These are phyloP conservation scores for Tuber umbilicatum DNA, from an alignment of 495 filamentous ascomycete genomes.

Conservation along the genomic window DNA sequence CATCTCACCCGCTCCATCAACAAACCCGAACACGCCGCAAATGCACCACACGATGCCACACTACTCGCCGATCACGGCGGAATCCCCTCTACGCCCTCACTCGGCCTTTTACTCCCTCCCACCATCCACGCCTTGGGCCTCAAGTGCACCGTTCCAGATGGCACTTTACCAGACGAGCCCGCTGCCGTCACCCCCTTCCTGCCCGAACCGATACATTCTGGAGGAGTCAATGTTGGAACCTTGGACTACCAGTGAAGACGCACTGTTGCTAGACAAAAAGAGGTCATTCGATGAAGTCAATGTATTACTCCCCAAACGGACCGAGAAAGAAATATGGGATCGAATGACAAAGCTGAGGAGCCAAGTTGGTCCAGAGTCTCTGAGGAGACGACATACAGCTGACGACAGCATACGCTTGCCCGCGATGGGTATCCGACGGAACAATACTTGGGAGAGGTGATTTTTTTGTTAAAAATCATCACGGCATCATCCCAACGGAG, in stretches of 20 bases:
- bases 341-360: conserved; percentile 39
- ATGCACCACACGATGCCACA: conserved; percentile 38
- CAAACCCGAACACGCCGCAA: conserved; percentile 37
- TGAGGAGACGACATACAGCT: conserved; percentile 4
- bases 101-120: conserved; percentile 5
- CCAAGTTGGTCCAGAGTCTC: conserved; percentile 3
- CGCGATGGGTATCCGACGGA: conserved; percentile 3
- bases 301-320: conserved; percentile 33
- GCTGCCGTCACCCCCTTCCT: conserved; percentile 40
- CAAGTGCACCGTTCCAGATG: conserved; percentile 2
- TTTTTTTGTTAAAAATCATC: not conserved
- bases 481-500: not conserved
- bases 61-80: conserved; percentile 30
- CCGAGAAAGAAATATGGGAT: conserved; percentile 39
- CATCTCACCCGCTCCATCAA: conserved; percentile 33
- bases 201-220: conserved; percentile 24
- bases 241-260: conserved; percentile 39
- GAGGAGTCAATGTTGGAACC: conserved; percentile 25
- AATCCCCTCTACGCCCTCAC: conserved; percentile 34
- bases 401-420: conserved; percentile 3
- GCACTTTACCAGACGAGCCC: conserved; percentile 36
- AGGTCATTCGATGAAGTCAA: conserved; percentile 42
- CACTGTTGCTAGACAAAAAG: conserved; percentile 37
- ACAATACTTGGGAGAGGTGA: conserved; percentile 1
- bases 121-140: conserved; percentile 9